Evolutionary conservation across 371 early-diverging fungal genomes (phyloP).

Genomic region (Apophysomyces variabilis): DNA sequence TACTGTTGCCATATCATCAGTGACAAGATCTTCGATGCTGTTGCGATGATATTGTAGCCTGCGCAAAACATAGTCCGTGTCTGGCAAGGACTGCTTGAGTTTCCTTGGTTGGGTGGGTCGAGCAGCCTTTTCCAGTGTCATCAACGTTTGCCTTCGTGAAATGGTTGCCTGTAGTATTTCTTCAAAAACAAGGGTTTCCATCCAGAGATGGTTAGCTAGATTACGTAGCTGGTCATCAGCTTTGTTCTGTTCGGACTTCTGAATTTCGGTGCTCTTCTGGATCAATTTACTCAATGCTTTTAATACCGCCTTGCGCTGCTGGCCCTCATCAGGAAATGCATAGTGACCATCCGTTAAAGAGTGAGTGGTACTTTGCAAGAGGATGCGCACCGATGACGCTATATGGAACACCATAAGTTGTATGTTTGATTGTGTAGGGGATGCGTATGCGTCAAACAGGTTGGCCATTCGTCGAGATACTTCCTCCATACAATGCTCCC

Average conservation of each 20-base stretch:
- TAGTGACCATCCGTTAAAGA: constrained; percentile 24
- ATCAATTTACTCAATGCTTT: constrained; percentile 43
- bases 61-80: constrained; percentile 5
- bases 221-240: constrained; percentile 14
- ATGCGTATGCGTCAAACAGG: constrained; percentile 31
- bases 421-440: constrained; percentile 20
- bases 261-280: constrained; percentile 38
- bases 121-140: background rate
- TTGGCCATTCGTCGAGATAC: constrained; percentile 21
- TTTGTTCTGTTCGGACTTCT: background rate
- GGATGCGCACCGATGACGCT: constrained; percentile 44
- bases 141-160: background rate
- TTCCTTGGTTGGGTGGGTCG: background rate
- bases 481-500: constrained; percentile 23
- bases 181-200: constrained; percentile 37
- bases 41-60: constrained; percentile 1
- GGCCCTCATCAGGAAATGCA: constrained; percentile 43
- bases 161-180: constrained; percentile 19
- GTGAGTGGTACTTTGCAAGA: constrained; percentile 44
- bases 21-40: background rate
- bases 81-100: background rate
- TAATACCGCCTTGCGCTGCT: constrained; percentile 44
- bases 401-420: constrained; percentile 36
- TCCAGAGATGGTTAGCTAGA: constrained; percentile 35
- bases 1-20: background rate